phyloP scores from a whole-genome alignment of 2,329 filamentous ascomycete species.

The Diaporthe citri region DNA sequence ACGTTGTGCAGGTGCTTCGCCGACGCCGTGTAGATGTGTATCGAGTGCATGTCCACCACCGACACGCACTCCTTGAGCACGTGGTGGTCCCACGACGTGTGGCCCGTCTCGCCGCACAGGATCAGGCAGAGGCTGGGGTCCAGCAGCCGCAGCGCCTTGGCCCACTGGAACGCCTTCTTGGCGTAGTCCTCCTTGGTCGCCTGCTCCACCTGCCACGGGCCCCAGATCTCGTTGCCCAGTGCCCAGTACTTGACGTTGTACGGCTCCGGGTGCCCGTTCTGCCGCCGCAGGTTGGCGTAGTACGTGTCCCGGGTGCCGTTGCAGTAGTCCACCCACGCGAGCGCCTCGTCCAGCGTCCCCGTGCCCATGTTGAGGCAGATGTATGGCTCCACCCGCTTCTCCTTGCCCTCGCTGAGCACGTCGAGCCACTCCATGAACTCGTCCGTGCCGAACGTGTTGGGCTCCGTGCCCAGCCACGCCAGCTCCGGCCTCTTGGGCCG shows the following conservation, averaged over 20 bases:
- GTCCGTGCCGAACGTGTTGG: conserved; percentile 85
- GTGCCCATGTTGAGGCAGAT: conserved; percentile 86
- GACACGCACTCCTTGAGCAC: conserved; percentile 77
- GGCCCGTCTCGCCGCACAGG: conserved; percentile 79
- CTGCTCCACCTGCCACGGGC: conserved; percentile 76
- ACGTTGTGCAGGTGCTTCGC: conserved; percentile 63
- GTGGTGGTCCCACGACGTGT: conserved; percentile 78
- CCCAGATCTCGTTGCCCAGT: conserved; percentile 81
- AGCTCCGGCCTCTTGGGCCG: conserved; percentile 78
- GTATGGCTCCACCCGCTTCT: conserved; percentile 79
- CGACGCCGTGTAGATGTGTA: conserved; percentile 81
- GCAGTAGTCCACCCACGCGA: conserved; percentile 89
- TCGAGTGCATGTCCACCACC: conserved; percentile 84
- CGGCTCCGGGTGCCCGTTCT: conserved; percentile 81
- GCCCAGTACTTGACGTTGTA: conserved; percentile 91
- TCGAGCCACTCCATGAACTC: conserved; percentile 89
- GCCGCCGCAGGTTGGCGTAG: conserved; percentile 83
- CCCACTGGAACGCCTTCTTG: conserved; percentile 77
- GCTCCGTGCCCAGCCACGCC: conserved; percentile 83
- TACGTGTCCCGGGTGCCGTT: conserved; percentile 82
- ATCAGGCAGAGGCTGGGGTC: conserved; percentile 79
- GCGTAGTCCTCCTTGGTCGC: conserved; percentile 79
- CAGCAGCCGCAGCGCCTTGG: conserved; percentile 77
- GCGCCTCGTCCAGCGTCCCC: conserved; percentile 67
- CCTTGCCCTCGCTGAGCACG: conserved; percentile 71